These are phyloP conservation scores for Ascoidea rubescens DNA, from an alignment of 805 yeast species.

Conservation along the genomic window DNA sequence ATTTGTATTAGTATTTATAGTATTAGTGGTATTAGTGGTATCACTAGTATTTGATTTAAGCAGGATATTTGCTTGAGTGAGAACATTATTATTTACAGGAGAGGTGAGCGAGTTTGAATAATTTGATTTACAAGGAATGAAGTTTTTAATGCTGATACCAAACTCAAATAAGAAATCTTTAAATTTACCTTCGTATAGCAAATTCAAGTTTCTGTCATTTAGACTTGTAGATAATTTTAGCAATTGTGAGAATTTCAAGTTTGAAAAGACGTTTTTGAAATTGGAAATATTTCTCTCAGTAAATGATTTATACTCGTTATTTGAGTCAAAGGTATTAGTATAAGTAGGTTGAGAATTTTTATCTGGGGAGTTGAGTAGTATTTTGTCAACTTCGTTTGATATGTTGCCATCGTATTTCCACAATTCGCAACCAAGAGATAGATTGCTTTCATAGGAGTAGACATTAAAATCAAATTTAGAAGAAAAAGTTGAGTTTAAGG, in stretches of 20 bases:
- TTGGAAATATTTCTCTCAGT: slow-evolving; percentile 4
- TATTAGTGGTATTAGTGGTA: too few species aligned
- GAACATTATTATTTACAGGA: too few species aligned
- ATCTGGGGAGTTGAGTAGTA: background rate
- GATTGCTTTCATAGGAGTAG: slow-evolving; percentile 79
- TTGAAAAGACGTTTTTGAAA: slow-evolving; percentile 6
- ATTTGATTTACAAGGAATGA: background rate
- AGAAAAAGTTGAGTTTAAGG: slow-evolving; percentile 59
- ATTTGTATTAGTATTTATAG: too few species aligned
- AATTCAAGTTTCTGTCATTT: slow-evolving; percentile 41
- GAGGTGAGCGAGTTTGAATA: too few species aligned
- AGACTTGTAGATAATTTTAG: slow-evolving; percentile 61
- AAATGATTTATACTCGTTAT: background rate
- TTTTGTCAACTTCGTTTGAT: background rate
- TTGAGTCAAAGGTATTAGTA: background rate
- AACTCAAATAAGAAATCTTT: slow-evolving; percentile 52
- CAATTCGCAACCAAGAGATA: slow-evolving; percentile 76
- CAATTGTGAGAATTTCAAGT: slow-evolving; percentile 44
- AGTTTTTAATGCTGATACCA: slow-evolving; percentile 3
- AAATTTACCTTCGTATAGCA: slow-evolving; percentile 82
- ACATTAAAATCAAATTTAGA: slow-evolving; percentile 82
- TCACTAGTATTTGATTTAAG: too few species aligned
- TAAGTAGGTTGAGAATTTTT: background rate
- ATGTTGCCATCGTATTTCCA: slow-evolving; percentile 36
- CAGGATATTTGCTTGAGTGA: too few species aligned